Percentiles rank a stretch among this genome's conserved stretches.
phyloP scores from a whole-genome alignment of 192 early-diverging fungal genomes.

The Geranomyces variabilis region DNA sequence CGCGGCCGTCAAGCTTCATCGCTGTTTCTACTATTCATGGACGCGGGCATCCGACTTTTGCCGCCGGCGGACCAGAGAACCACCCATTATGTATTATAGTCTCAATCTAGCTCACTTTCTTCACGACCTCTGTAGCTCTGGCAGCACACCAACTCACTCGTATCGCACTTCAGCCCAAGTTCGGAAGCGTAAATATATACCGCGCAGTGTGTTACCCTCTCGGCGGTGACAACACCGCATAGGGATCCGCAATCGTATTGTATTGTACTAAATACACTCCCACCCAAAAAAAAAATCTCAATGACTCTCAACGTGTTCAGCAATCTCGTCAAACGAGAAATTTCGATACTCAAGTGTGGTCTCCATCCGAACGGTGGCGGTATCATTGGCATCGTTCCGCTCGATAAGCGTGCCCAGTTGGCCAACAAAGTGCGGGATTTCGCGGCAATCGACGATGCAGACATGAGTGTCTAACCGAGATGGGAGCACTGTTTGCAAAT shows the following conservation, averaged over 20 bases:
- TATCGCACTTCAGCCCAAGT: too few species aligned
- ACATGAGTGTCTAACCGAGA: constrained; percentile 8
- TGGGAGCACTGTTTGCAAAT: background rate
- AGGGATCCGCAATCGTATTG: too few species aligned
- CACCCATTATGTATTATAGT: constrained; percentile 3
- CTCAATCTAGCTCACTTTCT: background rate
- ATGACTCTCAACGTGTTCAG: constrained; percentile 29
- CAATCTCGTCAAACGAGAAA: constrained; percentile 35
- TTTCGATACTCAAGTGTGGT: constrained; percentile 17
- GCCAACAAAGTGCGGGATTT: constrained; percentile 24
- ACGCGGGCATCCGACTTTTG: too few species aligned
- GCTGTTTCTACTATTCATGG: too few species aligned
- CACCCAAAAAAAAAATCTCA: too few species aligned
- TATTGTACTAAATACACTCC: too few species aligned
- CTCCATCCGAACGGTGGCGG: constrained; percentile 36
- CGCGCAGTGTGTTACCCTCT: too few species aligned
- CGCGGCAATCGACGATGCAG: constrained; percentile 32
- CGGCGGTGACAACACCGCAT: too few species aligned
- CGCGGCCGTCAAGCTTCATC: too few species aligned
- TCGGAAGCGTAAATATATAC: too few species aligned
- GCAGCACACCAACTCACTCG: too few species aligned
- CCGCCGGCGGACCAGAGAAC: background rate
- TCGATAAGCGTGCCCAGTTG: constrained; percentile 33
- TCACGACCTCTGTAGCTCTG: too few species aligned
- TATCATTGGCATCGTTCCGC: constrained; percentile 24